Conservation (phyloP, 306 rosid species). For the Pyrus betulifolia region DNA sequence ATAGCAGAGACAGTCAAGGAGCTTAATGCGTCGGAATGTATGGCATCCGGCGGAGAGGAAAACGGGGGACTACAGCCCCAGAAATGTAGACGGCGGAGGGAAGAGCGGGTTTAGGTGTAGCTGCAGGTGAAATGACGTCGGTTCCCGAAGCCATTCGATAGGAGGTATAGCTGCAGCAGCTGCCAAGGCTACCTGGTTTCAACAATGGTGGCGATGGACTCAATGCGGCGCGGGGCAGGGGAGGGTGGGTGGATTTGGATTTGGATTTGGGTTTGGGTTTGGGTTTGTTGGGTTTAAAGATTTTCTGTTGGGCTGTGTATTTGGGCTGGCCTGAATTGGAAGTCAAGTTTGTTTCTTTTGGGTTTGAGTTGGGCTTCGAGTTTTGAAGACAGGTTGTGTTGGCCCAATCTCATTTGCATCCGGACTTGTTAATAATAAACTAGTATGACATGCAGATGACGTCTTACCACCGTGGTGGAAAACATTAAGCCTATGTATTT, state of each 20-base stretch:
- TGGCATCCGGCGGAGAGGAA: background rate
- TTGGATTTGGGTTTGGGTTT: background rate
- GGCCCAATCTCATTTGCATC: background rate
- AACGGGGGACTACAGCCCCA: background rate
- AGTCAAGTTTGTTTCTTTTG: background rate
- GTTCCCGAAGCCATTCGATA: background rate
- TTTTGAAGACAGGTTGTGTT: background rate
- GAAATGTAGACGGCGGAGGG: background rate
- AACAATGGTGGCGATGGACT: background rate
- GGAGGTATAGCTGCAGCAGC: background rate
- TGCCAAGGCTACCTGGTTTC: background rate
- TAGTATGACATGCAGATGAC: background rate
- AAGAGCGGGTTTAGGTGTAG: background rate
- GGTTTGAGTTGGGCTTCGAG: background rate
- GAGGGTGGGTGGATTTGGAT: background rate
- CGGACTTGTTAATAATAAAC: background rate
- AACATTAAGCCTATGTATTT: too few species aligned
- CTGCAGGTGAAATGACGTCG: background rate
- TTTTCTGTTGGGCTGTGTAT: background rate
- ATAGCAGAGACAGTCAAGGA: slow-evolving; percentile 21
- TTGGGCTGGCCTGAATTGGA: background rate
- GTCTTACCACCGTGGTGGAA: too few species aligned
- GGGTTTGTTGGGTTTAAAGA: background rate
- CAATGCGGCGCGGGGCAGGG: background rate
- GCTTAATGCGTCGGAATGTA: slow-evolving; percentile 6